These are phyloP conservation scores for Leucocoprinus birnbaumii DNA, from an alignment of 768 basidiomycete species.

Conservation along the genomic window DNA sequence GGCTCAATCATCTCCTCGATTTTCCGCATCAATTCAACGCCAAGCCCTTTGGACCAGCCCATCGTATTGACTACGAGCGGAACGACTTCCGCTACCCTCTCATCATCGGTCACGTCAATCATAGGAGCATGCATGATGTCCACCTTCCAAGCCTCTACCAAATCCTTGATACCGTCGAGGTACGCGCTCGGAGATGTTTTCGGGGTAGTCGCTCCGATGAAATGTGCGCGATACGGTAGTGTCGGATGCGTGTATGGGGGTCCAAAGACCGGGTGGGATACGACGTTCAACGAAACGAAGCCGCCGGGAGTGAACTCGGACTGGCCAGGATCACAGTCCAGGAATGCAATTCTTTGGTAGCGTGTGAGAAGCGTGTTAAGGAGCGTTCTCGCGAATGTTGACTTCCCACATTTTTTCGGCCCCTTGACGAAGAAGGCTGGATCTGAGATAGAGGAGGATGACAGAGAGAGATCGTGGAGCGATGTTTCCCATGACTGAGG, in stretches of 20 bases:
- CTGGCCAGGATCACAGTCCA: constrained; percentile 94
- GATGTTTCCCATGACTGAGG: constrained; percentile 29
- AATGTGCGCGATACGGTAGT: constrained; percentile 73
- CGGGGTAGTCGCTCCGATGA: constrained; percentile 77
- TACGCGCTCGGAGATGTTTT: constrained; percentile 76
- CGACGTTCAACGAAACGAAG: constrained; percentile 73
- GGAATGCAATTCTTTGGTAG: constrained; percentile 83
- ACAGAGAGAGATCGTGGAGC: constrained; percentile 23
- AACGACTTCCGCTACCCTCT: constrained; percentile 52
- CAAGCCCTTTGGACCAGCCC: constrained; percentile 96
- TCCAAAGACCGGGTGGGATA: constrained; percentile 71
- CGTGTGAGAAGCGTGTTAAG: constrained; percentile 63
- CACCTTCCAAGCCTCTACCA: constrained; percentile 64
- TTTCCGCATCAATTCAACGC: constrained; percentile 68
- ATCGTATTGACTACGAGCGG: constrained; percentile 94
- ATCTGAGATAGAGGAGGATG: constrained; percentile 6
- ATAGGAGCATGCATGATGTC: constrained; percentile 56
- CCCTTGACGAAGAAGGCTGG: constrained; percentile 72
- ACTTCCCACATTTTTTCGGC: constrained; percentile 87
- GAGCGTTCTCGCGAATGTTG: constrained; percentile 75
- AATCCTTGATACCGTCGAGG: constrained; percentile 59
- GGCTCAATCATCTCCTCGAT: constrained; percentile 69
- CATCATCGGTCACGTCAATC: constrained; percentile 20
- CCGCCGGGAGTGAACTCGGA: constrained; percentile 91
- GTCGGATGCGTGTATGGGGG: constrained; percentile 86